Percentiles rank a stretch among this genome's conserved stretches.
Conservation (phyloP, 2,329 filamentous ascomycete species). For the Colletotrichum camelliae region DNA sequence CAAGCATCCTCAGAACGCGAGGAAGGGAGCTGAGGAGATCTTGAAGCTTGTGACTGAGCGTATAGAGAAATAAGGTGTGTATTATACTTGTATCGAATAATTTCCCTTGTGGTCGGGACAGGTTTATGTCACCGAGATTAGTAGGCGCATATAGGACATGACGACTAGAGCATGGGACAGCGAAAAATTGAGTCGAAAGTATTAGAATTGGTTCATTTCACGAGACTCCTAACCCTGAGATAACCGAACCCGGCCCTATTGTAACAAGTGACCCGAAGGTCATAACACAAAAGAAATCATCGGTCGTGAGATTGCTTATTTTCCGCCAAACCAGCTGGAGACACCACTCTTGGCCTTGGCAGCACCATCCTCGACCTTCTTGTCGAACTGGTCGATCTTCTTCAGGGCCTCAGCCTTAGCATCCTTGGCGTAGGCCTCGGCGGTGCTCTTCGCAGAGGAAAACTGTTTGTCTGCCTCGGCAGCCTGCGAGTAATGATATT, state of each 20-base stretch:
- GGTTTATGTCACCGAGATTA: neutral
- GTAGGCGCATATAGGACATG: neutral
- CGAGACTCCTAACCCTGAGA: neutral
- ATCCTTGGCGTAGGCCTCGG: slow-evolving; percentile 66
- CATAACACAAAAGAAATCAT: neutral
- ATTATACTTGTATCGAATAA: neutral
- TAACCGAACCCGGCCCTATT: neutral
- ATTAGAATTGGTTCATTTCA: neutral
- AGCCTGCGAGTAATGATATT: slow-evolving; percentile 46
- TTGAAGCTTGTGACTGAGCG: slow-evolving; percentile 75
- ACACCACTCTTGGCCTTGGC: slow-evolving; percentile 84
- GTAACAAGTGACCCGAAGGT: neutral
- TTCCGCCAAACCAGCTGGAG: slow-evolving; percentile 84
- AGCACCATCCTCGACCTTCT: slow-evolving; percentile 78
- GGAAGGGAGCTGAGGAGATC: slow-evolving; percentile 78
- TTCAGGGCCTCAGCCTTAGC: slow-evolving; percentile 68
- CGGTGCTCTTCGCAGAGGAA: slow-evolving; percentile 64
- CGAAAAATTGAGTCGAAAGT: neutral
- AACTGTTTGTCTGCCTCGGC: slow-evolving; percentile 69
- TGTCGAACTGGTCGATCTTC: slow-evolving; percentile 84
- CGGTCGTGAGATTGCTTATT: slow-evolving; percentile 32
- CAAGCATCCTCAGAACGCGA: slow-evolving; percentile 85
- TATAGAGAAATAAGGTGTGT: slow-evolving; percentile 32
- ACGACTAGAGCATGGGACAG: neutral
- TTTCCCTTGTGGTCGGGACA: neutral